These are phyloP conservation scores for Yamadazyma triangularis DNA, from an alignment of 1,139 yeast genomes.

Conservation along the genomic window DNA sequence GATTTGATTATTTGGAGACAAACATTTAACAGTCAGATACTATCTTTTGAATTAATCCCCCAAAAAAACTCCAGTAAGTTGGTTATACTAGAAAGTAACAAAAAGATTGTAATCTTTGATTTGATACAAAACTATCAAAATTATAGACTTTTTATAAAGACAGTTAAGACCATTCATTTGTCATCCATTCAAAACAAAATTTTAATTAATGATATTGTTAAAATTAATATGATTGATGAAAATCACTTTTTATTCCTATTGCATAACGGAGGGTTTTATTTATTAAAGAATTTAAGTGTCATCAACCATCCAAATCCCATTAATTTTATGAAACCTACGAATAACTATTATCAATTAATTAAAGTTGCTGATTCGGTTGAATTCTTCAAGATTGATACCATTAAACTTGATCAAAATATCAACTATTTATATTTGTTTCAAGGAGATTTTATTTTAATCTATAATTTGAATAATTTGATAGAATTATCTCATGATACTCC, in stretches of 20 bases:
- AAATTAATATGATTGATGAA: slow-evolving; percentile 24
- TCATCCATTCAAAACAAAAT: slow-evolving; percentile 26
- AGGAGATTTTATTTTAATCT: slow-evolving; percentile 27
- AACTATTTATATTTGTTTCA: slow-evolving; percentile 24
- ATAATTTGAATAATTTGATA: slow-evolving; percentile 27
- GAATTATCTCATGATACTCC: slow-evolving; percentile 19
- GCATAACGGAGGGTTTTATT: slow-evolving; percentile 34
- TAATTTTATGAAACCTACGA: slow-evolving; percentile 10
- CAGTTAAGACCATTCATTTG: slow-evolving; percentile 34
- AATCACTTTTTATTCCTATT: slow-evolving; percentile 34
- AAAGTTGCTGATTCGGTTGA: slow-evolving; percentile 28
- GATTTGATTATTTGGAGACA: slow-evolving; percentile 41
- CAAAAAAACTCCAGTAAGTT: slow-evolving; percentile 10
- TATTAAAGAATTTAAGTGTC: slow-evolving; percentile 23
- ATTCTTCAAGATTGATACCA: slow-evolving; percentile 23
- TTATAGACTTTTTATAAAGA: slow-evolving; percentile 28
- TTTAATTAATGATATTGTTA: slow-evolving; percentile 19
- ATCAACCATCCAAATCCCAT: slow-evolving; percentile 14
- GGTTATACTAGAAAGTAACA: slow-evolving; percentile 29
- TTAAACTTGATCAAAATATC: slow-evolving; percentile 13
- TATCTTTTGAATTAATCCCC: slow-evolving; percentile 18
- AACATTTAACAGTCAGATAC: slow-evolving; percentile 26
- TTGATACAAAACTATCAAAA: slow-evolving; percentile 19
- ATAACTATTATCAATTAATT: slow-evolving; percentile 37
- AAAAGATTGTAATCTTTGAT: slow-evolving; percentile 29